Percentiles rank a stretch among this genome's conserved stretches.
Evolutionary conservation across 1,139 yeast species (phyloP).

Genomic region (Geotrichum candidum): DNA sequence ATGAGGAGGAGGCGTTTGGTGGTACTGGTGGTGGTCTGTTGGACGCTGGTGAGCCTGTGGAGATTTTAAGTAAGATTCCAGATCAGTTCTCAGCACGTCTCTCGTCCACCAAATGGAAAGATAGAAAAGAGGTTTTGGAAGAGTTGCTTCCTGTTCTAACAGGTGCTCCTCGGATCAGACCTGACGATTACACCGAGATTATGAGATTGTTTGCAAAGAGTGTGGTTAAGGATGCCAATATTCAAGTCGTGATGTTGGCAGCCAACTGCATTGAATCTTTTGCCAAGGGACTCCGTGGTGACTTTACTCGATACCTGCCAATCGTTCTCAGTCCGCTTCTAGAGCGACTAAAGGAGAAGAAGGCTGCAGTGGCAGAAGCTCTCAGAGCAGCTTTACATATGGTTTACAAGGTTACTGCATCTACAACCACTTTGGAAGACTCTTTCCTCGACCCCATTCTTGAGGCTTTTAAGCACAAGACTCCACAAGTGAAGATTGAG

Average conservation of each 20-base stretch:
- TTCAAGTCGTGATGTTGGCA: conserved; percentile 79
- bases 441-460: conserved; percentile 54
- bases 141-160: conserved; percentile 51
- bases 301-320: conserved; percentile 51
- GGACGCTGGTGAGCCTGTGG: conserved; percentile 52
- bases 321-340: conserved; percentile 57
- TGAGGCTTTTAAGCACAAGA: conserved; percentile 61
- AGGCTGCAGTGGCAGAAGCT: conserved; percentile 68
- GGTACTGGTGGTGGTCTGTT: conserved; percentile 40
- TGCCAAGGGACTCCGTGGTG: conserved; percentile 58
- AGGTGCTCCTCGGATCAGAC: conserved; percentile 41
- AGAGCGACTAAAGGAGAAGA: conserved; percentile 86
- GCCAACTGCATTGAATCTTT: conserved; percentile 60
- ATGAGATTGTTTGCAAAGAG: conserved; percentile 60
- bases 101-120: conserved; percentile 78
- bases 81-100: conserved; percentile 50
- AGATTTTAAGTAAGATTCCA: conserved; percentile 63
- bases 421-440: neutral
- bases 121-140: conserved; percentile 78
- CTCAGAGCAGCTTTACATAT: conserved; percentile 61
- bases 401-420: conserved; percentile 40
- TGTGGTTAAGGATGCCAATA: conserved; percentile 74
- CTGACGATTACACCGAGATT: conserved; percentile 63
- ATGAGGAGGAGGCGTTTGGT: conserved; percentile 31
- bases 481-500: conserved; percentile 77